Evolutionary conservation across 345 rosid species (phyloP).

Genomic region (Eutrema japonicum): DNA sequence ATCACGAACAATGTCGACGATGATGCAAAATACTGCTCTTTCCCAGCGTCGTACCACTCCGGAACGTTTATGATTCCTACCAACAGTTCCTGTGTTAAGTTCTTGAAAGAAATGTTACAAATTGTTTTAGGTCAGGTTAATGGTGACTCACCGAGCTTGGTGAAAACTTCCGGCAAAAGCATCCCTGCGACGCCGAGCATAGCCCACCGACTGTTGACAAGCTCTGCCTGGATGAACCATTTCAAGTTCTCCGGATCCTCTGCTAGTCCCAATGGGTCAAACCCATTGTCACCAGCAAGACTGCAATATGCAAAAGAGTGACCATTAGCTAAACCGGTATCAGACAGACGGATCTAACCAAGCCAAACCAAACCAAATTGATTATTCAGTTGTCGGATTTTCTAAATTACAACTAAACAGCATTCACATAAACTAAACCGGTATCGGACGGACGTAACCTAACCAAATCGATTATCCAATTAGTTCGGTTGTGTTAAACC

Average conservation of each 20-base stretch:
- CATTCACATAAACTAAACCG: not conserved
- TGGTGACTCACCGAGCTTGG: slow-evolving; percentile 61
- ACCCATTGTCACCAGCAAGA: slow-evolving; percentile 96
- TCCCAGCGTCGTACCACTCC: slow-evolving; percentile 92
- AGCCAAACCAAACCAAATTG: not conserved
- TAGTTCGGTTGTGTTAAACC: not conserved
- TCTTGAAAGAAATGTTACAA: not conserved
- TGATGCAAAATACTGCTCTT: slow-evolving; percentile 85
- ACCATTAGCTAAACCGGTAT: not conserved
- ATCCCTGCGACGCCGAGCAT: slow-evolving; percentile 96
- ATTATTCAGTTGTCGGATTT: not conserved
- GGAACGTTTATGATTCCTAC: slow-evolving; percentile 67
- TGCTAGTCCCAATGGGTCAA: slow-evolving; percentile 87
- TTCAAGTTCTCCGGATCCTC: slow-evolving; percentile 95
- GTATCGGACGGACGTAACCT: not conserved
- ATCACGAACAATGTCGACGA: slow-evolving; percentile 93
- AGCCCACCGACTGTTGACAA: slow-evolving; percentile 91
- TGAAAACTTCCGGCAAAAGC: slow-evolving; percentile 92
- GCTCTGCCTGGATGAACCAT: slow-evolving; percentile 94
- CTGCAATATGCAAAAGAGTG: slow-evolving; percentile 43
- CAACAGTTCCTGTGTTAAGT: not conserved
- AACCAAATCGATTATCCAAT: not conserved
- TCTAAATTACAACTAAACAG: too few species aligned
- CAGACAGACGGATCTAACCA: not conserved
- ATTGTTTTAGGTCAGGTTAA: slow-evolving; percentile 2